Conservation (phyloP, 352 stramenopile genomes). For the Phytophthora constricta region DNA sequence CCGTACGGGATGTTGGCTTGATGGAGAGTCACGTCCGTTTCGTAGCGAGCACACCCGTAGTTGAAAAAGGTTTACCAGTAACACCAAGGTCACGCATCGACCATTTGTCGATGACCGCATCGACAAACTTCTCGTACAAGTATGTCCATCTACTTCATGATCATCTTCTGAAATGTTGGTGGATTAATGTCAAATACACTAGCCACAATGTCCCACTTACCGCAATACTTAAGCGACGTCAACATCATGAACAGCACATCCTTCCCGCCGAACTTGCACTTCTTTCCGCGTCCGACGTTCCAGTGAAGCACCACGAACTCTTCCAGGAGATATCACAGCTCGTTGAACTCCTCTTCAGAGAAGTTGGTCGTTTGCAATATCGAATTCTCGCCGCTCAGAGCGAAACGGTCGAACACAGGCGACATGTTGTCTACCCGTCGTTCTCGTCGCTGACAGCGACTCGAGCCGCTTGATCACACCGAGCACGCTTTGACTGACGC, state of each 20-base stretch:
- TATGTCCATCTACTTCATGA: not conserved
- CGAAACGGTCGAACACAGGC: conserved; percentile 9
- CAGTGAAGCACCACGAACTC: not conserved
- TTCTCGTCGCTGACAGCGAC: conserved; percentile 6
- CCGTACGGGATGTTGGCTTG: not conserved
- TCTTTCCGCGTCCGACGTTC: conserved; percentile 1
- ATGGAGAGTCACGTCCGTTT: conserved; percentile 13
- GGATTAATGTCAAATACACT: not conserved
- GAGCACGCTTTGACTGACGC: conserved; percentile 29
- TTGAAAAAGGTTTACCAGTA: not conserved
- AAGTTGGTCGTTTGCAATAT: not conserved
- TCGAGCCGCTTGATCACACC: not conserved
- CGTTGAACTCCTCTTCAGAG: not conserved
- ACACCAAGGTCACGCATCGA: not conserved
- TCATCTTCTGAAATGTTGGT: conserved; percentile 1
- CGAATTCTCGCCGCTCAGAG: not conserved
- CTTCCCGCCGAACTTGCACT: not conserved
- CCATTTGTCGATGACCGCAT: not conserved
- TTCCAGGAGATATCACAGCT: not conserved
- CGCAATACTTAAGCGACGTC: not conserved
- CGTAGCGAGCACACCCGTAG: conserved; percentile 2
- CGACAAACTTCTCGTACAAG: not conserved
- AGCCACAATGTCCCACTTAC: conserved; percentile 3
- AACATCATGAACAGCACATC: conserved; percentile 1
- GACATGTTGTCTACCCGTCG: conserved; percentile 1